Evolutionary conservation across 768 basidiomycete genomes (phyloP), one percentile per base, ranked within the genome.

Genomic region (Mycena capillaripes): DNA sequence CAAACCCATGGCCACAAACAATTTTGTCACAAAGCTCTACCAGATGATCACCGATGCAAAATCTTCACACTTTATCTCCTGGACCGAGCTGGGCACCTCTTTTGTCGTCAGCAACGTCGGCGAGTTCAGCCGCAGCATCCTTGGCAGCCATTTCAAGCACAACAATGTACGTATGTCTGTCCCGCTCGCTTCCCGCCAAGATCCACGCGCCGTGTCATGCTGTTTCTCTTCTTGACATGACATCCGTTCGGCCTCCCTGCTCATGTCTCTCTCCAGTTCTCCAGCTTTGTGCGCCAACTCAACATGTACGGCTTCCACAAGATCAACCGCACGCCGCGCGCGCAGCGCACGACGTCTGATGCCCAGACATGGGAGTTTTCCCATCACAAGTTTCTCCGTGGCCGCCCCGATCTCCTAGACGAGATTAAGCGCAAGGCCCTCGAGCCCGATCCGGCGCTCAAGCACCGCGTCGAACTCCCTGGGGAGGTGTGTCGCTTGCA

Each of bases 271-370:
- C 55, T 61, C 11, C 78, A 97, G 92, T 97, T 98, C 81, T 95
- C 95, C 16, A 95, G 94, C 78, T 97, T 98, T 80, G 95, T 97
- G 64, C 91, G 97, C 75, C 96, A 97, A 79, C 88, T 97, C 74
- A 97, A 97, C 87, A 97, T 97, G 95, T 97, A 97, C 78, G 96
- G 95, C 30, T 97, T 97, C 82, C 95, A 96, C 84, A 97, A 97
- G 84, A 95, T 95, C 83, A 96, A 96, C 81, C 88, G 95, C 90
- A 94, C 94, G 5, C 94, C 94, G 29, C 92, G 95, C 57, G 92
- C 94, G 7, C 93, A 95, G 78, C 90, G 94, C 73, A 93, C 93
- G 0, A 92, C 94, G 16, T 88, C 91, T 16, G 91, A 94, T 77
- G 90, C 92, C 40, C 94, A 96, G 81, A 93, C 91, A 4, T 95